Base-by-base conservation (phyloP, 2,329 filamentous ascomycete species). In the Truncatella angustata region DNA sequence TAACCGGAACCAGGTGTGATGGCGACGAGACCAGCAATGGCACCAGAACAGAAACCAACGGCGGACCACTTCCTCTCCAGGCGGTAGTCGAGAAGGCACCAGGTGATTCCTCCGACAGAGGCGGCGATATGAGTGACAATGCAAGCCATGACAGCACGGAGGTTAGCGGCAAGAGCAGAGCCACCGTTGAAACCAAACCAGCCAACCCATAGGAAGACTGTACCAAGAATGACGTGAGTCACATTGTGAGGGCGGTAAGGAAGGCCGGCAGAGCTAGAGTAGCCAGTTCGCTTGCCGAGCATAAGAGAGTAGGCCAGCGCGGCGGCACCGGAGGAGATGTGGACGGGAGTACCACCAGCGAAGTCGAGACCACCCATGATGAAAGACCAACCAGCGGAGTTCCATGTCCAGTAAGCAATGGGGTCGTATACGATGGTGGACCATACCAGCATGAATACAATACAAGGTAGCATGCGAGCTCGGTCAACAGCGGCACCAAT, bases 101-200 rank as follows among this genome's bases (percentile, higher is more conserved):
- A 96, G 55, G 87, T 89, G 54, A 96, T 81, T 54, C 87, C 91
- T 51, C 86, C 91, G 23, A 90, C 82, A 34, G 85, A 90, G 18
- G 92, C 92, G 42, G 92, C 87, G 20, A 96, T 77, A 71, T 96
- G 93, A 54, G 92, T 96, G 56, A 93, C 89, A 46, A 94, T 82
- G 62, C 88, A 88, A 50, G 92, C 91, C 88, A 96, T 93, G 68
- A 96, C 79, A 50, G 92, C 89, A 54, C 92, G 89, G 61, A 96
- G 75, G 74, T 94, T 96, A 58, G 90, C 88, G 54, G 82, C 80
- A 39, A 95, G 78, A 2, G 91, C 92, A 3, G 87, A 82, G 56
- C 92, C 92, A 50, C 90, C 91, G 71, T 96, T 97, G 82, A 97
- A 97, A 45, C 92, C 92, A 67, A 96, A 94, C 92, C 91, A 97